These are phyloP conservation scores for Epichloe brachyelytri DNA, from an alignment of 2,329 filamentous ascomycete species.

Conservation along the genomic window DNA sequence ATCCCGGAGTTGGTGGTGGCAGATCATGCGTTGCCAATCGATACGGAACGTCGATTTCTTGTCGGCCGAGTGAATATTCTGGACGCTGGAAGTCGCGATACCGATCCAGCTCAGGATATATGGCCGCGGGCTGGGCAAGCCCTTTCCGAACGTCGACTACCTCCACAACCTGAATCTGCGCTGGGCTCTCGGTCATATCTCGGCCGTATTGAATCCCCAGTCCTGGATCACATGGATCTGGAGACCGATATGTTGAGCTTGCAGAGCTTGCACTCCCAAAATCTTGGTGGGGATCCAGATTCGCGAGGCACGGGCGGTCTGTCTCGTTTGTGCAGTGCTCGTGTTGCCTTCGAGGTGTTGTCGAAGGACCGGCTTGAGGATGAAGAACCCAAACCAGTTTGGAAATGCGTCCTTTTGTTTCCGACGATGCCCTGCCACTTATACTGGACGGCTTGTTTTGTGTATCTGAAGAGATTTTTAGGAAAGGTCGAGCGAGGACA, in stretches of 20 bases:
- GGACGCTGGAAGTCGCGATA: constrained; percentile 37
- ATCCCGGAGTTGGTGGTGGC: constrained; percentile 48
- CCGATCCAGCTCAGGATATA: constrained; percentile 49
- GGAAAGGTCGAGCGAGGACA: constrained; percentile 13
- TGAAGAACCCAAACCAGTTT: constrained; percentile 20
- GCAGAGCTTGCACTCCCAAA: constrained; percentile 29
- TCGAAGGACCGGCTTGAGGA: constrained; percentile 22
- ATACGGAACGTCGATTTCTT: constrained; percentile 35
- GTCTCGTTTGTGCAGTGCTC: neutral
- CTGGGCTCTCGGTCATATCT: constrained; percentile 29
- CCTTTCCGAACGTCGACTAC: constrained; percentile 27
- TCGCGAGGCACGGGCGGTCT: constrained; percentile 12
- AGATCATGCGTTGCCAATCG: constrained; percentile 50
- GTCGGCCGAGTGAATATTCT: constrained; percentile 19
- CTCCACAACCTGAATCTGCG: constrained; percentile 29
- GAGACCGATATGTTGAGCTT: constrained; percentile 20
- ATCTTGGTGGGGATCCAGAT: constrained; percentile 28
- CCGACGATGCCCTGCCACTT: constrained; percentile 20
- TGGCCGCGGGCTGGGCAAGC: constrained; percentile 28
- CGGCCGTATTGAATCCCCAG: constrained; percentile 27
- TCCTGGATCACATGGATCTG: constrained; percentile 22
- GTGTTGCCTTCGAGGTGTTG: constrained; percentile 20
- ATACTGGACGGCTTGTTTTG: constrained; percentile 28
- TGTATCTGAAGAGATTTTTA: constrained; percentile 20
- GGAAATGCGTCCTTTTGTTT: constrained; percentile 17